Evolutionary conservation across 2,329 filamentous ascomycete species (phyloP), one percentile per base, ranked within the genome.

Genomic region (Colletotrichum sp.): DNA sequence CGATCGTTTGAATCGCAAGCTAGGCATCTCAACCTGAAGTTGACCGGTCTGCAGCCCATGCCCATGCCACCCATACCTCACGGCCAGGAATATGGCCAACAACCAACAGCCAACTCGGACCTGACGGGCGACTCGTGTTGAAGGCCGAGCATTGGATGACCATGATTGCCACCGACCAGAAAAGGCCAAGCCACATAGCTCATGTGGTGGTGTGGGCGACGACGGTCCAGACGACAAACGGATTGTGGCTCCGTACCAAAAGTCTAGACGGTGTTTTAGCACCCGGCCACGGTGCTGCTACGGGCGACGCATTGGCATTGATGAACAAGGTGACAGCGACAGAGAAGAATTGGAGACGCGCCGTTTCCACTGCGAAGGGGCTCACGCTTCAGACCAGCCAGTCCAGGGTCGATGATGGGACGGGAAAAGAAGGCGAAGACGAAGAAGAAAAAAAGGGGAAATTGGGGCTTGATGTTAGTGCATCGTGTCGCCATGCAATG

Each of bases 251-350:
- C 68, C 67, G 39, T 52, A 30, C 13, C 49, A 69, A 62, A 15
- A 24, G 21, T 15, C 34, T 39, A 34, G 32, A 39, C 32, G 36
- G 39, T 59, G 59, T 57, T 64, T 71, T 63, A 34, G 55, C 26
- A 62, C 12, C 57, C 13, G 18, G 70, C 62, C 30, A 67, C 36
- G 62, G 39, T 68, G 44, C 44, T 52, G 44, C 39, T 39, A 39
- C 60, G 44, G 57, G 74, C 65, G 68, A 73, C 28, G 64, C 64
- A 65, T 69, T 59, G 55, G 26, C 55, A 59, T 59, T 73, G 49
- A 76, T 21, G 65, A 69, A 55, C 73, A 65, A 52, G 70, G 73
- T 75, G 73, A 75, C 69, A 73, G 69, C 39, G 69, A 26, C 63
- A 63, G 52, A 44, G 69, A 63, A 72, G 34, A 73, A 68, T 26